Evolutionary conservation across 257 asterid species (phyloP).

Genomic region (Buddleja alternifolia): DNA sequence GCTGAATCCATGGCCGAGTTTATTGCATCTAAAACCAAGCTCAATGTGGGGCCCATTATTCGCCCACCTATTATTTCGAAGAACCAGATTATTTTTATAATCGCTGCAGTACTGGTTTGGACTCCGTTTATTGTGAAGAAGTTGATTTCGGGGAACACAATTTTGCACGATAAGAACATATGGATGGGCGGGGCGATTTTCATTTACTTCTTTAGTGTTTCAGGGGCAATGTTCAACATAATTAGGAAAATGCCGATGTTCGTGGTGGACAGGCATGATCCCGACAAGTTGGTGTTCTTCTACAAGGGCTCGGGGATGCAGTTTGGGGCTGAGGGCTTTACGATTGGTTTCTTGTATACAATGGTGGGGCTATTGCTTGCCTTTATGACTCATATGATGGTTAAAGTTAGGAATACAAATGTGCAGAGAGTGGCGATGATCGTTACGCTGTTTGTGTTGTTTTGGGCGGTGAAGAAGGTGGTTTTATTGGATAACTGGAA

Average conservation of each 20-base stretch:
- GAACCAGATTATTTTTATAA: slow-evolving; percentile 34
- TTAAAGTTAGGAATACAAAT: slow-evolving; percentile 37
- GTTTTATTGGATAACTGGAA: slow-evolving; percentile 70
- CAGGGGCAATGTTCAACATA: slow-evolving; percentile 77
- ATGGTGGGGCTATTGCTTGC: slow-evolving; percentile 75
- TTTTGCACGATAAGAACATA: slow-evolving; percentile 50
- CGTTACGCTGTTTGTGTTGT: slow-evolving; percentile 42
- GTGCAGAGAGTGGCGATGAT: slow-evolving; percentile 57
- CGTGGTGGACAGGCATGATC: slow-evolving; percentile 53
- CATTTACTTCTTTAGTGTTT: slow-evolving; percentile 78
- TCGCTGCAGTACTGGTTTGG: slow-evolving; percentile 34
- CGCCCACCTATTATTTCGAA: slow-evolving; percentile 62
- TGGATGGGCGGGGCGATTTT: slow-evolving; percentile 71
- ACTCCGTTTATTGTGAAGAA: slow-evolving; percentile 57
- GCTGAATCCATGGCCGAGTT: slow-evolving; percentile 67
- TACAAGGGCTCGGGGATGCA: slow-evolving; percentile 73
- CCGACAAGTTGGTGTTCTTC: slow-evolving; percentile 54
- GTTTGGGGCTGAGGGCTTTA: slow-evolving; percentile 76
- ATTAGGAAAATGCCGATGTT: slow-evolving; percentile 80
- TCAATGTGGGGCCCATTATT: slow-evolving; percentile 50
- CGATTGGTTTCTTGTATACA: slow-evolving; percentile 66
- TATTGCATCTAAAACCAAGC: slow-evolving; percentile 36
- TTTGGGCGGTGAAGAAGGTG: slow-evolving; percentile 74
- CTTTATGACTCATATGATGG: slow-evolving; percentile 49
- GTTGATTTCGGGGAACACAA: slow-evolving; percentile 51